Evolutionary conservation across 1,284 basidiomycete species (phyloP), one percentile per base, ranked within the genome.

Genomic region (Fomitopsis schrenkii): DNA sequence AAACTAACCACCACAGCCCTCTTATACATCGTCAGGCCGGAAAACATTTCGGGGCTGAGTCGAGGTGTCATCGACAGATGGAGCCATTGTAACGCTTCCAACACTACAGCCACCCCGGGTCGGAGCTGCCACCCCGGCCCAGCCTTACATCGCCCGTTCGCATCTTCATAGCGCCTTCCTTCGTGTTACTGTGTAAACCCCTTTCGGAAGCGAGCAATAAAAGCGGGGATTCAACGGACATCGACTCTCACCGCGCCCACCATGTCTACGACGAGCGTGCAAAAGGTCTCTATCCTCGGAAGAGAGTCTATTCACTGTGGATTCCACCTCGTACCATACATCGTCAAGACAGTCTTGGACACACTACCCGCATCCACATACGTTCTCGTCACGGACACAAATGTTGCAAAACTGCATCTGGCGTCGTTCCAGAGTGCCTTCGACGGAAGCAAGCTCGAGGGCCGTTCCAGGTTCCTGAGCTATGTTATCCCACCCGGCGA

Each of bases 371-470:
- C 95, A 0, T 94, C 95, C 9, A 88, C 93, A 61, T 99, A 98
- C 77, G 91, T 95, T 70, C 83, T 99, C 67, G 79, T 99, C 76
- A 98, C 96, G 46, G 97, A 99, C 77, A 88, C 91, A 41, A 88
- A 96, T 75, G 86, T 99, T 70, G 93, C 92, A 0, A 81, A 80
- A 2, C 83, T 94, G 65, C 90, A 96, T 76, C 85, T 97, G 50
- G 66, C 79, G 3, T 76, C 81, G 3, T 89, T 97, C 73, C 77
- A 88, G 63, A 69, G 78, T 36, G 87, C 88, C 17, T 96, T 97
- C 70, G 72, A 81, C n/a, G 78, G 59, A 72, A 69, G 71, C 60
- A 72, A 65, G 58, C 68, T 64, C 7, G 68, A 68, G 3, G 65
- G 75, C 22, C 79, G 79, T 48, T 80, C 92, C 4, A 80, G 94